Base-by-base conservation (phyloP, 805 yeast species). In the Yarrowia divulgata region DNA sequence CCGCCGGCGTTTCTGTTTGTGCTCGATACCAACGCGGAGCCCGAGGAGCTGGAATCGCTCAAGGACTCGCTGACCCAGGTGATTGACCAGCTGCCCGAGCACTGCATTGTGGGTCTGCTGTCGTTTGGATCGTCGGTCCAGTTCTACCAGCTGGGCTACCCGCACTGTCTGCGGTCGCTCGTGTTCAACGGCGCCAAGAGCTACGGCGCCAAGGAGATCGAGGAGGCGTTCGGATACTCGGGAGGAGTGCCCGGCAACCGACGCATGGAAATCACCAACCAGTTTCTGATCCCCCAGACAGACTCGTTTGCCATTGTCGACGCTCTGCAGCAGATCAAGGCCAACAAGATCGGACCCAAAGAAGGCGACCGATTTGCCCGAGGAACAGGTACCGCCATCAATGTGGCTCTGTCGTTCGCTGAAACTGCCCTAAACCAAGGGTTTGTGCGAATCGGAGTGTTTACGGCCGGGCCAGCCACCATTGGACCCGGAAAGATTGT, bases 391-490 rank as follows among this genome's bases (percentile, higher is more conserved):
- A 88, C 96, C 34, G 98, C 99, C 7, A 79, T 93, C 74, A 87
- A 90, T 72, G 88, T 95, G 72, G 97, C 98, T 9, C 83, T 93
- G 34, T 85, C 90, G 73, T 78, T 95, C 68, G 84, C 93, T 71
- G 97, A 93, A 76, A 88, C 91, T 46, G 84, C 95, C 42, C 91
- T 87, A 80, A 88, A 92, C 67, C 80, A 83, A 48, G 55, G 88
- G 73, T 97, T 98, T 68, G 93, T 97, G 16, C 88, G 98, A 78
- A 84, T 95, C 74, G 88, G 92, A 82, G 83, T 95, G 70, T 95
- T 95, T 75, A 88, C 97, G 49, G 95, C 94, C 68, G 99, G 99
- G 72, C 97, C 97, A 58, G 89, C 97, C 77, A 95, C 99, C 57
- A 87, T 90, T 76, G 90, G 90, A 58, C 98, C 99, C 12, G 99